Conservation (phyloP, 1,139 yeast genomes). For the Pneumocystis canis region DNA sequence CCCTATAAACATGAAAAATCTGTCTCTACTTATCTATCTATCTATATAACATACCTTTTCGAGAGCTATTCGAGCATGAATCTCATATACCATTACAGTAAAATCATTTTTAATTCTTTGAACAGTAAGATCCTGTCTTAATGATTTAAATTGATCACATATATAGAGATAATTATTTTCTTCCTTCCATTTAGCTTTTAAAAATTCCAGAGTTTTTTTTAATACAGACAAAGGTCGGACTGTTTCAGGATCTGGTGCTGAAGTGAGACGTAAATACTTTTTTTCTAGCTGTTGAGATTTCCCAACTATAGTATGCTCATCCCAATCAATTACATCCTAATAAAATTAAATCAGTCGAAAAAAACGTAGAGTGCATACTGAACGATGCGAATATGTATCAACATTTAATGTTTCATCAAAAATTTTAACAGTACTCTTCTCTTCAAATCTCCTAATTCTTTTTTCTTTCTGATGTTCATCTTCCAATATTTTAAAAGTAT, state of each 20-base stretch:
- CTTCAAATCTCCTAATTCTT: slow-evolving; percentile 32
- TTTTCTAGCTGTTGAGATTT: slow-evolving; percentile 54
- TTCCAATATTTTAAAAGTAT: background rate
- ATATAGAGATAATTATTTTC: slow-evolving; percentile 55
- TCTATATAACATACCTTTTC: slow-evolving; percentile 23
- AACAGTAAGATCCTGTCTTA: slow-evolving; percentile 85
- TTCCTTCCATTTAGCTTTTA: slow-evolving; percentile 41
- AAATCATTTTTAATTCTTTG: slow-evolving; percentile 74
- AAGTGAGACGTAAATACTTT: slow-evolving; percentile 65
- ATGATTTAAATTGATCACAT: slow-evolving; percentile 79
- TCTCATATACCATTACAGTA: slow-evolving; percentile 65
- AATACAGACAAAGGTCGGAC: slow-evolving; percentile 64
- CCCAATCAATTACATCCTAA: slow-evolving; percentile 8
- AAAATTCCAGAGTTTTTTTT: slow-evolving; percentile 40
- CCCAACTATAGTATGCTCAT: slow-evolving; percentile 41
- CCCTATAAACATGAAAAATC: slow-evolving; percentile 26
- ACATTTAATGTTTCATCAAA: background rate
- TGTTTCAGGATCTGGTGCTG: slow-evolving; percentile 73
- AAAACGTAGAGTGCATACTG: slow-evolving; percentile 2
- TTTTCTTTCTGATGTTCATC: slow-evolving; percentile 12
- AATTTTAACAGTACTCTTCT: slow-evolving; percentile 16
- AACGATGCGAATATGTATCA: slow-evolving; percentile 7
- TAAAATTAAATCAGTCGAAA: slow-evolving; percentile 4
- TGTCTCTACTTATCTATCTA: background rate
- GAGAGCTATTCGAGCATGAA: slow-evolving; percentile 76